Base-by-base conservation (phyloP, 768 basidiomycete genomes). In the Tulasnella sp. region DNA sequence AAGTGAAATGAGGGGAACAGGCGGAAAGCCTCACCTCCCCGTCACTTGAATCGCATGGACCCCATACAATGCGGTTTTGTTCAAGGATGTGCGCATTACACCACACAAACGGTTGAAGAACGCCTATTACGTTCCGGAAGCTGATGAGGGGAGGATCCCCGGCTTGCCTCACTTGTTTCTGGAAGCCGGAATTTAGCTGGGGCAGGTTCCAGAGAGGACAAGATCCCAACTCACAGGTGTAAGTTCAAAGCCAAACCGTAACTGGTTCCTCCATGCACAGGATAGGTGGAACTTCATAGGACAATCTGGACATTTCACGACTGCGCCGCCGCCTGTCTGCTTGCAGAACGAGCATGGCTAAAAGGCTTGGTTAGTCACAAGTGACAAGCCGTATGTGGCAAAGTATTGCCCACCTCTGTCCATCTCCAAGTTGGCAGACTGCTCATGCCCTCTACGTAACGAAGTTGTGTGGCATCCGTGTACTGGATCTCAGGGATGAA, bases 241-340 rank as follows among this genome's bases (percentile, higher is more conserved):
- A 52, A 99, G 88, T 84, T 99, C 96, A 82, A 99, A 97, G 37
- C 94, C 96, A 79, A 99, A 96, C 79, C 86, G 91, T 84, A 91
- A 89, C 0, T 91, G 91, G 52, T 89, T 85, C 73, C 86, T 88
- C 93, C 94, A 98, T 25, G 94, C 97, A 82, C 97, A 99, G 0
- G 93, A 91, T 9, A 91, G 86, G 82, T 99, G 97, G 82, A 91
- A 95, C 79, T 92, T 89, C 72, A 86, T 88, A 19, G 84, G 82
- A 81, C 97, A 98, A 80, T 95, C 94, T 54, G 85, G 87, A 84
- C 97, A 99, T 58, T 89, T 88, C 37, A 96, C 86, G 52, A 92
- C 91, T 3, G 93, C 93, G 8, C 97, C 97, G 40, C 90, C 78
- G 79, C 70, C 88, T 9, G 83, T 81, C 76, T 88, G 86, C 49